Percentiles rank a stretch among this genome's conserved stretches.
These are phyloP conservation scores for Pseudonitzschia multiseries DNA, from an alignment of 108 stramenopile species.

Conservation along the genomic window DNA sequence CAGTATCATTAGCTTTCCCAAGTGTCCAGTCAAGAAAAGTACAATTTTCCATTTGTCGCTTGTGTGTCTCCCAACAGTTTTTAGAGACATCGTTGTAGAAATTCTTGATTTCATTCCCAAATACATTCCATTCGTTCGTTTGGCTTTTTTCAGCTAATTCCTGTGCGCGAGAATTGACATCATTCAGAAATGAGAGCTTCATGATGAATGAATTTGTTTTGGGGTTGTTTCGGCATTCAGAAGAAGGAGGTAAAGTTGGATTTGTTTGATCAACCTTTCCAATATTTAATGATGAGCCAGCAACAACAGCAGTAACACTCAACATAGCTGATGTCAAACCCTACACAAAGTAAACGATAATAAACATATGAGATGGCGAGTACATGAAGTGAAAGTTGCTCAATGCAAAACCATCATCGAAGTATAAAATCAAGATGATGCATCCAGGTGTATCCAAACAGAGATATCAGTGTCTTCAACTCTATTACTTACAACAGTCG, in stretches of 20 bases:
- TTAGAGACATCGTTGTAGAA: background rate
- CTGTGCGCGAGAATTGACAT: background rate
- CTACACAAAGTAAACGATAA: background rate
- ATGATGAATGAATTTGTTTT: too few relatives aligned
- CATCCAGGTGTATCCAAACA: background rate
- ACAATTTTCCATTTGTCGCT: background rate
- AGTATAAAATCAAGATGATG: too few relatives aligned
- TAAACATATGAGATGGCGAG: background rate
- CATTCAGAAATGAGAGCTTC: background rate
- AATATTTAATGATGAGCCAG: too few relatives aligned
- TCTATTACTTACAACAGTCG: background rate
- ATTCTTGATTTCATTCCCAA: background rate
- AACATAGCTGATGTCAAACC: background rate
- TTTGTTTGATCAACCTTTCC: too few relatives aligned
- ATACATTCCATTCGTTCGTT: background rate
- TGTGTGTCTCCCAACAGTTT: background rate
- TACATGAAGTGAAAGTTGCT: background rate
- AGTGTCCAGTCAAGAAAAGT: background rate
- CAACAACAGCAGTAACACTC: background rate
- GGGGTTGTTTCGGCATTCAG: background rate
- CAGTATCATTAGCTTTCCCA: background rate
- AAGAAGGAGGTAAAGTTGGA: background rate
- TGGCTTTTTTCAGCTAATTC: background rate
- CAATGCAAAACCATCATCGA: too few relatives aligned
- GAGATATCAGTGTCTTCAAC: background rate